phyloP scores from a whole-genome alignment of 768 basidiomycete species.

The Clitopilus hobsonii region DNA sequence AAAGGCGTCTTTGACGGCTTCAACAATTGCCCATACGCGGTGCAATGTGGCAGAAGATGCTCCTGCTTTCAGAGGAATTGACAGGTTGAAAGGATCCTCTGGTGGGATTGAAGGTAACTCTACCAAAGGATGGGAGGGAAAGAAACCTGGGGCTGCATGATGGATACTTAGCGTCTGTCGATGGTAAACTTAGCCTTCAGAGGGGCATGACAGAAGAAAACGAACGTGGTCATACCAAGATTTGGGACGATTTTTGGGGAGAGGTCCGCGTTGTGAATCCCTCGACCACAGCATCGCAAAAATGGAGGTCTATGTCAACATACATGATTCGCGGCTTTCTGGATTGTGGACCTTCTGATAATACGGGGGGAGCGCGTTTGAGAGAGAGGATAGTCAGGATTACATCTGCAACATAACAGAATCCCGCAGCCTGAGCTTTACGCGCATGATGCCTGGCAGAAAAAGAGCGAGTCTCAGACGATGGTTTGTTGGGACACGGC shows the following conservation, averaged over 20 bases:
- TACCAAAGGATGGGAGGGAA: constrained; percentile 57
- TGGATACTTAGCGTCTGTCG: constrained; percentile 79
- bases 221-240: constrained; percentile 40
- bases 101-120: constrained; percentile 34
- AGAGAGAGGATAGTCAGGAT: constrained; percentile 77
- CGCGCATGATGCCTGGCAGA: constrained; percentile 75
- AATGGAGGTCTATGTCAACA: constrained; percentile 90
- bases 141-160: constrained; percentile 80
- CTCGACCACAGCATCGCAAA: constrained; percentile 82
- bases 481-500: not conserved
- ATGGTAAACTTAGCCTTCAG: not conserved
- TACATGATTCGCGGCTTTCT: constrained; percentile 73
- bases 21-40: constrained; percentile 61
- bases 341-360: constrained; percentile 1
- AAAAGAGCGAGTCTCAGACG: not conserved
- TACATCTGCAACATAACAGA: constrained; percentile 92
- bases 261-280: constrained; percentile 53
- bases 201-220: too few species aligned
- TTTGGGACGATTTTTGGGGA: constrained; percentile 29
- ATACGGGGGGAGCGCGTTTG: constrained; percentile 29
- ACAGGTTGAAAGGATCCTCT: constrained; percentile 63
- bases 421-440: constrained; percentile 76
- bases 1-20: constrained; percentile 55
- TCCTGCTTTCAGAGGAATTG: constrained; percentile 73
- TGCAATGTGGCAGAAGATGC: constrained; percentile 60